phyloP scores from a whole-genome alignment of 176 grass and related monocot genomes.

The bread wheat (Triticum aestivum) region DNA sequence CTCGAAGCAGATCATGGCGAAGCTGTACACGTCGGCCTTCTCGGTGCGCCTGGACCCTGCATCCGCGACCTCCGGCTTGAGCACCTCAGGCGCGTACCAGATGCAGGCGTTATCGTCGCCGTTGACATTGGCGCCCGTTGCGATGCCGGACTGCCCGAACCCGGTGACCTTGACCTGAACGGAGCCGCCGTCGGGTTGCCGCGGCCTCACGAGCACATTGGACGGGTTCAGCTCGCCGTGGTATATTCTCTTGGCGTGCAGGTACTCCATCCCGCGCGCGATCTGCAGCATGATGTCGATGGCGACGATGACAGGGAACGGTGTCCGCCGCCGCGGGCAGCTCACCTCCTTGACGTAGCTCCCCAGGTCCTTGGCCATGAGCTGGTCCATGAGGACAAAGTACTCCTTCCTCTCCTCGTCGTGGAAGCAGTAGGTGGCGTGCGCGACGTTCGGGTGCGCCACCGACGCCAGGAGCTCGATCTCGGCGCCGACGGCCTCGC shows the following conservation, averaged over 20 bases:
- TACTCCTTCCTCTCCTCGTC: slow-evolving; percentile 85
- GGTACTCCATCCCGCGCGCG: slow-evolving; percentile 85
- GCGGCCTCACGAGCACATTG: slow-evolving; percentile 69
- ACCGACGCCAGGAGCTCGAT: slow-evolving; percentile 64
- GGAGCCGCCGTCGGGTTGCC: slow-evolving; percentile 54
- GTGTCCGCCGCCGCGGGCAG: slow-evolving; percentile 48
- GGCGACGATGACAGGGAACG: slow-evolving; percentile 61
- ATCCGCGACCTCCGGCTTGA: slow-evolving; percentile 36
- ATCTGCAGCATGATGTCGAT: slow-evolving; percentile 93
- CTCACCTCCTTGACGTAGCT: slow-evolving; percentile 66
- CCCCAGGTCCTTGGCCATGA: slow-evolving; percentile 74
- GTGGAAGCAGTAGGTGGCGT: slow-evolving; percentile 66
- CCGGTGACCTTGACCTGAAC: slow-evolving; percentile 75
- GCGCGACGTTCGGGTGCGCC: slow-evolving; percentile 64
- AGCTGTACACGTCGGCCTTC: slow-evolving; percentile 95
- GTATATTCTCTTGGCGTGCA: slow-evolving; percentile 67
- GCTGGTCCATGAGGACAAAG: slow-evolving; percentile 69
- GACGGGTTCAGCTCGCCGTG: slow-evolving; percentile 78
- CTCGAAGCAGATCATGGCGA: slow-evolving; percentile 93
- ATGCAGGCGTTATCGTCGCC: slow-evolving; percentile 44
- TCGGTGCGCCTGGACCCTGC: slow-evolving; percentile 43
- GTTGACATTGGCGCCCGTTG: not conserved
- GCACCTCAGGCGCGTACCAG: slow-evolving; percentile 88
- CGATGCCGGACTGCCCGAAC: slow-evolving; percentile 40
- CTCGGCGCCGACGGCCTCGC: slow-evolving; percentile 40